phyloP scores from a whole-genome alignment of 2,329 filamentous ascomycete genomes.

The Daldinia sp. region DNA sequence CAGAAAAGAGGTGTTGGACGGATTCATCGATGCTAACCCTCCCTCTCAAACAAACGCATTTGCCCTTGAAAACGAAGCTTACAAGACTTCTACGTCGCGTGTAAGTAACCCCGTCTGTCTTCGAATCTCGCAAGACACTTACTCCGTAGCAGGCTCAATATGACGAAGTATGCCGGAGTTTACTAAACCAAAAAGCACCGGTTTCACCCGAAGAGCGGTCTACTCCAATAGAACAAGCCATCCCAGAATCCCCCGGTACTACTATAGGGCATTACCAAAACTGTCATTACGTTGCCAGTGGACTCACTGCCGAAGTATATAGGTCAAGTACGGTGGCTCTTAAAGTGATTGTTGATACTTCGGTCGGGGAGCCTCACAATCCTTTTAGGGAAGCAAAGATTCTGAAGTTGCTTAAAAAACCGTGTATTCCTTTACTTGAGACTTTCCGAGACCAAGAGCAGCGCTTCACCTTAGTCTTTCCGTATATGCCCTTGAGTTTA shows the following conservation, averaged over 20 bases:
- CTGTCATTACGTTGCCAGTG: constrained; percentile 67
- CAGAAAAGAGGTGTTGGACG: constrained; percentile 42
- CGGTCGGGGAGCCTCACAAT: constrained; percentile 82
- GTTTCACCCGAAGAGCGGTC: constrained; percentile 35
- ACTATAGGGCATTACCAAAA: constrained; percentile 62
- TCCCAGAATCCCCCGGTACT: constrained; percentile 48
- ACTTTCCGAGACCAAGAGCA: constrained; percentile 76
- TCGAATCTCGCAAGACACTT: constrained; percentile 3
- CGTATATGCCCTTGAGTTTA: constrained; percentile 80
- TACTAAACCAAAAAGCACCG: constrained; percentile 44
- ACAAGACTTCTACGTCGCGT: constrained; percentile 62
- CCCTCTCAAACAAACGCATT: constrained; percentile 60
- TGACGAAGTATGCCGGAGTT: constrained; percentile 52
- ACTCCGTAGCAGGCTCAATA: constrained; percentile 63
- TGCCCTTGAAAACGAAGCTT: constrained; percentile 70
- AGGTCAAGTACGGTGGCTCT: constrained; percentile 72
- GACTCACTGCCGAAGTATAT: constrained; percentile 86
- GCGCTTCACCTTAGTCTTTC: constrained; percentile 82
- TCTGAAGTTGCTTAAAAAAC: constrained; percentile 64
- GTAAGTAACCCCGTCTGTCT: constrained; percentile 53
- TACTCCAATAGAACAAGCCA: constrained; percentile 5
- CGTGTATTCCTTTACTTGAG: constrained; percentile 73
- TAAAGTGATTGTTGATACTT: constrained; percentile 82
- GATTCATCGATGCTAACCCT: constrained; percentile 32
- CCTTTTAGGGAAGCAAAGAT: constrained; percentile 81